Base-by-base conservation (phyloP, 176 grass and related monocot genomes). In the Oropetium thomaeum region DNA sequence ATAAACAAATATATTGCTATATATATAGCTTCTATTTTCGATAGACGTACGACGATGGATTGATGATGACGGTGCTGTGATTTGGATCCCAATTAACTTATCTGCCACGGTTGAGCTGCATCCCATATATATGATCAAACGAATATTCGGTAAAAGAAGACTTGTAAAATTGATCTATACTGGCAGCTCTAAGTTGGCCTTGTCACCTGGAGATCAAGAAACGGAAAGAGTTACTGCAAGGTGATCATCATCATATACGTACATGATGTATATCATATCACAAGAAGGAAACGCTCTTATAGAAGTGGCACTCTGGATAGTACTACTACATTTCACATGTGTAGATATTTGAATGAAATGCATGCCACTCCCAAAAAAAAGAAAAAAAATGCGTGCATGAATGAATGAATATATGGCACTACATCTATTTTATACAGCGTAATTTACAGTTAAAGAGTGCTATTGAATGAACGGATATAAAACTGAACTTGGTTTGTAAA, bases 171-270 rank as follows among this genome's bases (percentile, higher is more conserved):
- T 65, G 74, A 51, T 58, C 13, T 15, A 37, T 4, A 51, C 4
- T 16, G n/a, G 23, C 37, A 31, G 59, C 23, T 68, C 58, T 77
- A 91, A 73, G 71, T 70, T 73, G 78, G 61, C 81, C 84, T 80
- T 8, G 84, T 71, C 27, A 91, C 77, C 89, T 91, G 79, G 62
- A 39, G 52, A 69, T 53, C 35, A 62, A 44, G 44, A 34, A 60
- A 35, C 19, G 17, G 20, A 74, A 61, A 22, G 37, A 67, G 35
- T 52, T 20, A 28, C 0, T 53, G 17, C 67, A 82, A 81, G 71
- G n/a, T n/a, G n/a, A n/a, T n/a, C n/a, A 33, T 37, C 27, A 81
- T 76, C 62, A 59, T 44, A 62, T 25, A 28, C 9, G 4, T n/a
- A 41, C 38, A 11, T n/a, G n/a, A 40, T 57, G 51, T 23, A 26